Percentiles rank a stretch among this genome's conserved stretches.
phyloP scores from a whole-genome alignment of 2,329 filamentous ascomycete genomes.

The Aspergillus sp. region DNA sequence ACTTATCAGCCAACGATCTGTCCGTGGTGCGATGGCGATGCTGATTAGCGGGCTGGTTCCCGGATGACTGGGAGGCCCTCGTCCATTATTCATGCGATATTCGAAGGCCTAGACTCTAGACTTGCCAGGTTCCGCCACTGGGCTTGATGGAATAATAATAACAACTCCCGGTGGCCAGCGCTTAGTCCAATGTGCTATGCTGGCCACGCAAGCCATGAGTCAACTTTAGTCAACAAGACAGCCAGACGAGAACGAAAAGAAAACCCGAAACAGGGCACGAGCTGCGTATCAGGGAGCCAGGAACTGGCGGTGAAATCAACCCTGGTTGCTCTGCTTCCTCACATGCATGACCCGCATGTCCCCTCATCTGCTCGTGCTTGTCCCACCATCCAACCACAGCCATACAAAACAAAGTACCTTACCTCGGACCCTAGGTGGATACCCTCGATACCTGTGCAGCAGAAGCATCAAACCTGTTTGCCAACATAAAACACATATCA shows the following conservation, averaged over 20 bases:
- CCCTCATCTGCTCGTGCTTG: constrained; percentile 2
- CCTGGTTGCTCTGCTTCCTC: background rate
- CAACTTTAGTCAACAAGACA: background rate
- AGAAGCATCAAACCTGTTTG: background rate
- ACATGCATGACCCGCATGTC: constrained; percentile 1
- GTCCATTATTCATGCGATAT: background rate
- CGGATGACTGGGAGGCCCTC: background rate
- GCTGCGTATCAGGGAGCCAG: background rate
- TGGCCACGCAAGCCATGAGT: background rate
- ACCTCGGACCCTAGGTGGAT: background rate
- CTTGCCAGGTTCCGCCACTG: background rate
- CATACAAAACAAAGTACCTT: background rate
- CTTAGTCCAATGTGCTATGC: background rate
- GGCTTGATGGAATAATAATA: background rate
- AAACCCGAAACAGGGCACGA: background rate
- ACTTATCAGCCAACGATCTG: background rate
- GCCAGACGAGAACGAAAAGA: background rate
- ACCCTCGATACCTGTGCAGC: no score
- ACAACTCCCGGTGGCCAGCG: background rate
- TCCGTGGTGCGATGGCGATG: background rate
- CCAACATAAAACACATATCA: background rate
- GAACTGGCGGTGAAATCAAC: background rate
- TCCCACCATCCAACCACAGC: background rate
- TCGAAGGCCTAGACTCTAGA: background rate
- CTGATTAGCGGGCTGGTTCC: background rate